These are phyloP conservation scores for Ascochyta lentis DNA, from an alignment of 2,329 filamentous ascomycete species.

Conservation along the genomic window DNA sequence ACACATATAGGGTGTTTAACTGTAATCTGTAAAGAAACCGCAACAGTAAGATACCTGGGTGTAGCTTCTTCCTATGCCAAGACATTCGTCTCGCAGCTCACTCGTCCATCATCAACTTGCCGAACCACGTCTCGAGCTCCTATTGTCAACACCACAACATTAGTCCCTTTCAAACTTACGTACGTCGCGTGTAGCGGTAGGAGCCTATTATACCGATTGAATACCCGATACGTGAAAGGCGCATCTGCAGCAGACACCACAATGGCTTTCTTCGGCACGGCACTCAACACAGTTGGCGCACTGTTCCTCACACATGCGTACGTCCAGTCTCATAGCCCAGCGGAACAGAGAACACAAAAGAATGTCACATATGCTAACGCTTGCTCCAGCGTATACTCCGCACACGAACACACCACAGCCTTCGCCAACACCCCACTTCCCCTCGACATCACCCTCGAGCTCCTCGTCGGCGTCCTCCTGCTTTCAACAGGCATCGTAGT, in stretches of 20 bases:
- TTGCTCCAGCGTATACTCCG: conserved; percentile 83
- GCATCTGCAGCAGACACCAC: neutral
- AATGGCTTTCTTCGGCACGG: conserved; percentile 76
- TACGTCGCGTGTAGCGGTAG: neutral
- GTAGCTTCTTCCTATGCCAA: conserved; percentile 4
- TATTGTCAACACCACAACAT: neutral
- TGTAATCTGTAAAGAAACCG: neutral
- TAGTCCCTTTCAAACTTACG: neutral
- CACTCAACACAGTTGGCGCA: conserved; percentile 76
- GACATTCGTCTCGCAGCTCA: conserved; percentile 10
- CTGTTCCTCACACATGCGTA: conserved; percentile 88
- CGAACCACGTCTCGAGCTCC: neutral
- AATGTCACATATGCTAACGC: conserved; percentile 28
- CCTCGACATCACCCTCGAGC: conserved; percentile 86
- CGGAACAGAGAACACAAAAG: neutral
- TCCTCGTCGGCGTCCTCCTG: conserved; percentile 78
- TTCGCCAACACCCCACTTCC: conserved; percentile 68
- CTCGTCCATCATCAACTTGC: neutral
- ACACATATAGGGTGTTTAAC: neutral
- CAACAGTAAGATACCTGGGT: neutral
- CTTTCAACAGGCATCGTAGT: conserved; percentile 84
- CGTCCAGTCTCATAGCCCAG: conserved; percentile 44
- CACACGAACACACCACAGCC: conserved; percentile 86
- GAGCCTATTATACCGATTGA: neutral
- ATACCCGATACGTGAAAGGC: neutral